Conservation (phyloP, 139 green algal species). For the Closterium sp. region DNA sequence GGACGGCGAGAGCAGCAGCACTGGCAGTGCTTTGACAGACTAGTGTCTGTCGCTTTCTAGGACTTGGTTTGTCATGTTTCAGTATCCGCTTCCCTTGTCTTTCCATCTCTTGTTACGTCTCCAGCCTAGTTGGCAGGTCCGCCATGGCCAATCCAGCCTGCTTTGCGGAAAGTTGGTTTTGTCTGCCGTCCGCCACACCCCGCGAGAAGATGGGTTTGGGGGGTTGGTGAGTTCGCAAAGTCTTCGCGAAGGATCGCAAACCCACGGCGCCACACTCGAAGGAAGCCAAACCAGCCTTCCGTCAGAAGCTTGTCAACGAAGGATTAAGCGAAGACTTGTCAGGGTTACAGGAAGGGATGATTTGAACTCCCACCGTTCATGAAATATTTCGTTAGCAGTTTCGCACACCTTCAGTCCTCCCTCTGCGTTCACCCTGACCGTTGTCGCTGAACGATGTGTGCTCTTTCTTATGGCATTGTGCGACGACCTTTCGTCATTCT, state of each 20-base stretch:
- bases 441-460: background rate
- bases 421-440: background rate
- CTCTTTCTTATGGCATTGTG: too few relatives aligned
- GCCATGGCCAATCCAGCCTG: too few relatives aligned
- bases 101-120: background rate
- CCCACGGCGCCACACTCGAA: background rate
- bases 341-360: too few relatives aligned
- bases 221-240: background rate
- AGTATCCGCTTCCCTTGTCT: background rate
- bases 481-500: too few relatives aligned
- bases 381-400: too few relatives aligned
- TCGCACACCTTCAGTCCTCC: background rate
- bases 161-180: too few relatives aligned
- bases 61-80: too few relatives aligned
- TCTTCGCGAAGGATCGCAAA: background rate
- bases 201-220: background rate
- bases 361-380: too few relatives aligned
- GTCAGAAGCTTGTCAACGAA: too few relatives aligned
- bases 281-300: too few relatives aligned
- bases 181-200: background rate
- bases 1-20: background rate
- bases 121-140: background rate
- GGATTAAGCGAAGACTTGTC: background rate
- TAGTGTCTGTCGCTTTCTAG: too few relatives aligned
- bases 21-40: background rate